Percentiles rank a stretch among this genome's conserved stretches.
Conservation (phyloP, 2,329 filamentous ascomycete species). For the Myrmaecium sp. region DNA sequence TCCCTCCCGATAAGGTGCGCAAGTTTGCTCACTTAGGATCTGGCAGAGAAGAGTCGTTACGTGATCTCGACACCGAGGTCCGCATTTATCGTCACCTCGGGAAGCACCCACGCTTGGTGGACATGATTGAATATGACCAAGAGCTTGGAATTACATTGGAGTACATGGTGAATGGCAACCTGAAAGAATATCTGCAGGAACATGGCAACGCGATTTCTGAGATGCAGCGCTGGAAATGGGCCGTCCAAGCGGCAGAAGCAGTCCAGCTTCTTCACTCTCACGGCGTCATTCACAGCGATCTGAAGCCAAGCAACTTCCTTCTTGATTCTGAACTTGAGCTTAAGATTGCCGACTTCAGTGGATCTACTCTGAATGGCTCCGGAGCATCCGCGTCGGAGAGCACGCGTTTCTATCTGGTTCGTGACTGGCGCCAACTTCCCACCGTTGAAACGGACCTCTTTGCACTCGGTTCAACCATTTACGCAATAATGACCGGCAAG, state of each 20-base stretch:
- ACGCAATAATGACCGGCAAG: background rate
- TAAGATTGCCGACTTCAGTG: background rate
- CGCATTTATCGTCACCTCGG: slow-evolving; percentile 1
- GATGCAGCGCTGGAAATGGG: background rate
- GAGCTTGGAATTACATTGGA: slow-evolving; percentile 1
- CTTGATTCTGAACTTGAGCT: background rate
- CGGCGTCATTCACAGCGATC: background rate
- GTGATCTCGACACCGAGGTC: slow-evolving; percentile 1
- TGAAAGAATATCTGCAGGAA: background rate
- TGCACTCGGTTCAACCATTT: background rate
- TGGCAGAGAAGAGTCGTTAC: background rate
- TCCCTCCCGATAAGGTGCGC: background rate
- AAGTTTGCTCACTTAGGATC: background rate
- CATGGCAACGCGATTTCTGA: background rate
- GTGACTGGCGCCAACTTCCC: too few relatives aligned
- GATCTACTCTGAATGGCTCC: background rate
- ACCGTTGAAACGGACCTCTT: background rate
- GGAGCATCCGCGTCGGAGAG: background rate
- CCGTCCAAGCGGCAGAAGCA: background rate
- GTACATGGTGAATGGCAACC: slow-evolving; percentile 1
- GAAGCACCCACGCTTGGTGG: background rate
- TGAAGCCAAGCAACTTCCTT: background rate
- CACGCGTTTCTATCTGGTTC: background rate
- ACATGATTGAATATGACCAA: background rate
- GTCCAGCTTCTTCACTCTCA: background rate